A percentile compares a stretch with the other conserved stretches of the same genome.
Conservation (phyloP, 768 basidiomycete species). For the Gelatoporia subvermispora region DNA sequence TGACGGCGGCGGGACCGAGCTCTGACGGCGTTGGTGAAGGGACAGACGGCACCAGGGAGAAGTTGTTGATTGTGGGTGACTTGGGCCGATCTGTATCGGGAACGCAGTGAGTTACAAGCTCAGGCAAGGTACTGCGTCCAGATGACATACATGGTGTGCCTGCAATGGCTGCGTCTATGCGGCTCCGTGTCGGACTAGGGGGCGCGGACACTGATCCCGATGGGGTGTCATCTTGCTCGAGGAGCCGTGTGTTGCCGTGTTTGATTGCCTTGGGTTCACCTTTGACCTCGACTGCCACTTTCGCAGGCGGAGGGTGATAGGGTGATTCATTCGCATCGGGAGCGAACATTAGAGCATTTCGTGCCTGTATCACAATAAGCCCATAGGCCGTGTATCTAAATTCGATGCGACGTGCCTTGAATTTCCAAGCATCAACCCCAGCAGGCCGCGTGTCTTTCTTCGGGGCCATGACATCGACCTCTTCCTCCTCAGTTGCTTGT, state of each 20-base stretch:
- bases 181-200: slow-evolving; percentile 86
- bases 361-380: slow-evolving; percentile 48
- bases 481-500: slow-evolving; percentile 20
- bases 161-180: slow-evolving; percentile 87
- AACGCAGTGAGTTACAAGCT: slow-evolving; percentile 4
- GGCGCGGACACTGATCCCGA: slow-evolving; percentile 51
- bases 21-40: slow-evolving; percentile 85
- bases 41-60: slow-evolving; percentile 76
- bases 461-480: slow-evolving; percentile 75
- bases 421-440: slow-evolving; percentile 77
- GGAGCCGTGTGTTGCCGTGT: slow-evolving; percentile 77
- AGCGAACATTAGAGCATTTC: slow-evolving; percentile 93
- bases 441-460: slow-evolving; percentile 68
- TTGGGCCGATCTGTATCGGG: slow-evolving; percentile 53
- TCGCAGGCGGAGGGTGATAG: slow-evolving; percentile 43
- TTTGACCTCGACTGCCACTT: slow-evolving; percentile 23
- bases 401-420: slow-evolving; percentile 49
- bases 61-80: slow-evolving; percentile 50
- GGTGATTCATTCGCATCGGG: slow-evolving; percentile 89
- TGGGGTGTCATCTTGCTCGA: slow-evolving; percentile 57
- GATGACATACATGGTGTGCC: slow-evolving; percentile 78
- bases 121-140: neutral
- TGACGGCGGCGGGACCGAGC: slow-evolving; percentile 77
- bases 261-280: slow-evolving; percentile 61
- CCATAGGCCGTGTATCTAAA: neutral